phyloP scores from a whole-genome alignment of 2,329 filamentous ascomycete species.

The Stenocarpella maydis region DNA sequence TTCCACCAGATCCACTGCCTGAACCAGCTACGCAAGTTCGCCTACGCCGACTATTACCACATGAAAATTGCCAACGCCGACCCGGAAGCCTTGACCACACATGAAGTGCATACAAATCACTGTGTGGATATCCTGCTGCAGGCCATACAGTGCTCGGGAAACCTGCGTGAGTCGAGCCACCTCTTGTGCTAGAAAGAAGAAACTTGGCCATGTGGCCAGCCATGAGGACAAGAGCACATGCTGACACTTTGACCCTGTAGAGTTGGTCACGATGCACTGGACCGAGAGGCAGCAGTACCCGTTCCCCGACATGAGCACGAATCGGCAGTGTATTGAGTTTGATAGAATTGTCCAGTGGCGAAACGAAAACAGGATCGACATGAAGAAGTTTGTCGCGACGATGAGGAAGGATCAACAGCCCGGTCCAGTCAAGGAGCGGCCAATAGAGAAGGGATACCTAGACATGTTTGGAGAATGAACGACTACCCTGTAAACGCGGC shows the following conservation, averaged over 20 bases:
- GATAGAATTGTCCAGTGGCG: slow-evolving; percentile 39
- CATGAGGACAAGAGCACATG: too few species aligned
- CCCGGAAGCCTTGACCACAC: slow-evolving; percentile 24
- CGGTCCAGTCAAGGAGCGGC: not conserved
- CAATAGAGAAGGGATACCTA: slow-evolving; percentile 6
- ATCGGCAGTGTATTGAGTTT: slow-evolving; percentile 47
- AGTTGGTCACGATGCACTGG: slow-evolving; percentile 48
- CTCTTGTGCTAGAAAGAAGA: too few species aligned
- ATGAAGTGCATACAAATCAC: slow-evolving; percentile 45
- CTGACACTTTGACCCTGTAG: slow-evolving; percentile 12
- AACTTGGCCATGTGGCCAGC: too few species aligned
- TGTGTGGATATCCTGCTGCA: slow-evolving; percentile 48
- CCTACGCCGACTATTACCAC: slow-evolving; percentile 41
- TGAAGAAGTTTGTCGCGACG: slow-evolving; percentile 37
- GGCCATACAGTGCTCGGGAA: slow-evolving; percentile 46
- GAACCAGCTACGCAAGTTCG: slow-evolving; percentile 43
- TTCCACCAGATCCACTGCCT: slow-evolving; percentile 47
- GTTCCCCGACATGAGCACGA: slow-evolving; percentile 46
- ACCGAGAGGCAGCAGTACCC: slow-evolving; percentile 42
- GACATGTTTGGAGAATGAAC: slow-evolving; percentile 2
- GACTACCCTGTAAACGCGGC: rapidly evolving
- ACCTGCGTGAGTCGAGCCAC: slow-evolving; percentile 35
- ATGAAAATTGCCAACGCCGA: slow-evolving; percentile 35
- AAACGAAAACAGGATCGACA: slow-evolving; percentile 37
- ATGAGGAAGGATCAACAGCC: slow-evolving; percentile 36